Evolutionary conservation across 768 basidiomycete species (phyloP), one percentile per base, ranked within the genome.

Genomic region (Infundibulicybe gibba): DNA sequence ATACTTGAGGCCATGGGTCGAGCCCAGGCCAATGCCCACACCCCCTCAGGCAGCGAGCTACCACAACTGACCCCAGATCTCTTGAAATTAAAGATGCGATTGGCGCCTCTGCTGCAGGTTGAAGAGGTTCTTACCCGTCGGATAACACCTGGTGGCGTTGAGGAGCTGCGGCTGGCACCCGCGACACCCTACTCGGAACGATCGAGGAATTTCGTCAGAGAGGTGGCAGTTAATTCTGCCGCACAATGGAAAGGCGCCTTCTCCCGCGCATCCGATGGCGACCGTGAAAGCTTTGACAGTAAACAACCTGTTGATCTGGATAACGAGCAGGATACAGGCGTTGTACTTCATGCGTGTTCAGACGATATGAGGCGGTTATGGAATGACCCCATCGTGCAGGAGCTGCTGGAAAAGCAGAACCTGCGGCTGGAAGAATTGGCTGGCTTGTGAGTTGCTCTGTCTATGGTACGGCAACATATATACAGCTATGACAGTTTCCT

Each of bases 321-420:
- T 8, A 74, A 78, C 53, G 73, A 73, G 4, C 67, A 73, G 30
- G 85, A 85, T 48, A 80, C 85, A 0, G 76, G 77, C 2, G 62
- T 73, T 2, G 62, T 88, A 15, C 61, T 87, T 13, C 66, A 81
- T 47, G 74, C 75, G 5, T 84, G 81, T 50, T 66, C 72, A 3
- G 76, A 79, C 19, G 87, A 89, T 54, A 86, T 88, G 76, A 70
- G 70, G 17, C 61, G 62, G 37, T 69, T 90, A 8, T 87, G 86
- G 87, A 67, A 62, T n/a, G 77, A 85, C 52, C 66, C 75, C 4
- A 68, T 69, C 14, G 68, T 87, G 25, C 73, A 69, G 51, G 60
- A 67, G 34, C 57, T 87, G 37, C 64, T 88, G 53, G 68, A 68
- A 5, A 64, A 60, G 41, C 75, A 80, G 55, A 79, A 77, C 47